Evolutionary conservation across 208 protist genomes (phyloP).

Genomic region (Leishmania gerbilli): DNA sequence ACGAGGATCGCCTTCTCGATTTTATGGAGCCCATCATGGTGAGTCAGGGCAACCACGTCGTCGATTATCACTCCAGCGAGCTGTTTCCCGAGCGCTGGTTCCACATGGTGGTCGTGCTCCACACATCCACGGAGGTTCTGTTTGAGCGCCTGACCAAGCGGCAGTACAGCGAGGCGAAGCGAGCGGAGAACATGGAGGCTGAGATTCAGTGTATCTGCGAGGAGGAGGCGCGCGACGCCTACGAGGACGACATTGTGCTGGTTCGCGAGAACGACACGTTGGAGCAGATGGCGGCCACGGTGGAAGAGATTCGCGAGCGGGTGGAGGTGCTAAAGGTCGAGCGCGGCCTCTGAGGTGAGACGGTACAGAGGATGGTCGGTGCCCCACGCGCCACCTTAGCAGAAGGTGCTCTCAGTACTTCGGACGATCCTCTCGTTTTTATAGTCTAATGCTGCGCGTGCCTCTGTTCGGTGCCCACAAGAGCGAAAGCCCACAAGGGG

Average conservation of each 20-base stretch:
- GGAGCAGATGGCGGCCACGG: conserved; percentile 93
- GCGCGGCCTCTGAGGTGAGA: conserved; percentile 19
- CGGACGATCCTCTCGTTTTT: not conserved
- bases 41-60: conserved; percentile 86
- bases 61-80: conserved; percentile 97
- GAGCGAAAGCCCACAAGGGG: not conserved
- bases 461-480: not conserved
- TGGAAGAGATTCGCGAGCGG: conserved; percentile 64
- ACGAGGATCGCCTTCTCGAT: conserved; percentile 92
- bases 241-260: conserved; percentile 90
- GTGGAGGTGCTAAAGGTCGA: conserved; percentile 53
- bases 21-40: conserved; percentile 94
- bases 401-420: not conserved
- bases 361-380: not conserved
- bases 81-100: conserved; percentile 98
- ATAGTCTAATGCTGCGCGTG: too few relatives aligned
- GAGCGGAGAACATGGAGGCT: conserved; percentile 96
- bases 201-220: conserved; percentile 98
- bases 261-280: conserved; percentile 90
- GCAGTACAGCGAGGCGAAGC: conserved; percentile 93
- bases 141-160: conserved; percentile 92
- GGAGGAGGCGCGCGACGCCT: conserved; percentile 95
- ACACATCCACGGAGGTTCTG: conserved; percentile 89
- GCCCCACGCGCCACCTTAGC: not conserved
- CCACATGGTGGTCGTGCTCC: conserved; percentile 96